Evolutionary conservation across 768 basidiomycete species (phyloP), one percentile per base, ranked within the genome.

Genomic region (Serpula lacrymans): DNA sequence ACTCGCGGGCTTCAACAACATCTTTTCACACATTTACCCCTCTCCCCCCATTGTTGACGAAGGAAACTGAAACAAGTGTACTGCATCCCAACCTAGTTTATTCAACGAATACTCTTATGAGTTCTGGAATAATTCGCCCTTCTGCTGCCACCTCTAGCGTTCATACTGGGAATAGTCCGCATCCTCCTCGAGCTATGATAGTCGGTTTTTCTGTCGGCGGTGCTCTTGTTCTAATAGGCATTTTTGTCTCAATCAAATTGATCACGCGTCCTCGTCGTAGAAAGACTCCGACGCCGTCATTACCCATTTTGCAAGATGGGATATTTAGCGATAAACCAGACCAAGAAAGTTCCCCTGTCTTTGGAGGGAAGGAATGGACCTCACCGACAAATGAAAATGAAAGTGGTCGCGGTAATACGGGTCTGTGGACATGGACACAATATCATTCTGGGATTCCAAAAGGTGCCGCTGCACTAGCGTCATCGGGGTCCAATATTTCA

Each of bases 311-410:
- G 10, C 78, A 82, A 42, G 78, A 84, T 27, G 65, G 62, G 10
- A 73, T 69, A 45, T 57, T 69, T 10, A 72, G 75, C 18, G 68
- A 71, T 29, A 60, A 58, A 34, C 68, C 63, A 42, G 61, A 67
- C 25, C 54, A 66, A 6, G 75, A 80, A 40, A 80, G 80, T 18
- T 87, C 85, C 2, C 84, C 82, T 18, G 63, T 88, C 25, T 88
- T 89, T 50, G 85, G 86, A n/a, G 85, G 87, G 2, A 79, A 80
- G 51, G 84, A 88, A 30, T 60, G 74, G 25, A 73, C 76, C 3
- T 74, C 78, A 1, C 58, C 49, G 21, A 51, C 46, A 10, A 39
- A 47, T 36, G 54, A 60, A 18, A 50, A 63, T 49, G 54, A 60
- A 18, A 50, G 63, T 49, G 66, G 65, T n/a, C 63, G 60, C 10